These are phyloP conservation scores for Fusarium sp. DNA, from an alignment of 2,329 filamentous ascomycete species.

Conservation along the genomic window DNA sequence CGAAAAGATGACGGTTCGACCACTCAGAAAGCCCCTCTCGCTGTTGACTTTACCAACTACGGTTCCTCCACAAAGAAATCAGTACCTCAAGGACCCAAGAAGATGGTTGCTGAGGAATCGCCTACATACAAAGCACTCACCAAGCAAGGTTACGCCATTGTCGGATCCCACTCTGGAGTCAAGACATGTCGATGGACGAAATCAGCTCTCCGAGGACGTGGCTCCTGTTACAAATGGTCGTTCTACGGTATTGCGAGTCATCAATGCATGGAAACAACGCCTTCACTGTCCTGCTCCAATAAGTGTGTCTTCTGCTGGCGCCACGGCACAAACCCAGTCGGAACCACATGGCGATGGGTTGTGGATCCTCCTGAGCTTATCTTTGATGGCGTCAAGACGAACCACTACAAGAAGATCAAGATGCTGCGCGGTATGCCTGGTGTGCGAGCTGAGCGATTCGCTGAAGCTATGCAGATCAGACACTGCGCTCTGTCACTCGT, in stretches of 20 bases:
- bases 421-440: constrained; percentile 95
- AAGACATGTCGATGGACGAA: constrained; percentile 99
- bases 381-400: constrained; percentile 88
- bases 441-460: constrained; percentile 89
- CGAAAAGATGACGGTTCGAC: constrained; percentile 54
- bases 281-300: constrained; percentile 94
- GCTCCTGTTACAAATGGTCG: constrained; percentile 97
- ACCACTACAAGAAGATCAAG: constrained; percentile 97
- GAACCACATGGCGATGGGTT: constrained; percentile 96
- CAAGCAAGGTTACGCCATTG: constrained; percentile 95
- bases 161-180: constrained; percentile 94
- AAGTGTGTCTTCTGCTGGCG: constrained; percentile 99
- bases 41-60: constrained; percentile 88
- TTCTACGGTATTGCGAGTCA: constrained; percentile 98
- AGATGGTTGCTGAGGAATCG: constrained; percentile 93
- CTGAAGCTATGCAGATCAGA: constrained; percentile 90
- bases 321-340: constrained; percentile 95
- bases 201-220: constrained; percentile 90
- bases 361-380: constrained; percentile 92
- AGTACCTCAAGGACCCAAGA: constrained; percentile 69
- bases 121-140: constrained; percentile 90
- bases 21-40: constrained; percentile 63
- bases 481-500: constrained; percentile 94
- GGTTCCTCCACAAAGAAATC: constrained; percentile 61
- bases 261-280: constrained; percentile 98